Evolutionary conservation across 495 filamentous ascomycete genomes (phyloP).

Genomic region (Penicillium macrosclerotiorum): DNA sequence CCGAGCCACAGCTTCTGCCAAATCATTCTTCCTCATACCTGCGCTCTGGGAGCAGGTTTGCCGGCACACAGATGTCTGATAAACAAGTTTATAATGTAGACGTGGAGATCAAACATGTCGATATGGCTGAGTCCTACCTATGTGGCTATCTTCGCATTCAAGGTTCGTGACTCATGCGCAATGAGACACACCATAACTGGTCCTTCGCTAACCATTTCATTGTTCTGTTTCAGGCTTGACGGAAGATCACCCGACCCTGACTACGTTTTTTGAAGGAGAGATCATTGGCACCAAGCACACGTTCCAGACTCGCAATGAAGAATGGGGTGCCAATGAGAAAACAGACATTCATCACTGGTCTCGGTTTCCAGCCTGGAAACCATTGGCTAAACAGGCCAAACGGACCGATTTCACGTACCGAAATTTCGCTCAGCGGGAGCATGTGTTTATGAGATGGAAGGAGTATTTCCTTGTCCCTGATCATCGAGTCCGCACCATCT

Average conservation of each 20-base stretch:
- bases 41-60: conserved; percentile 83
- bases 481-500: conserved; percentile 84
- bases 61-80: conserved; percentile 88
- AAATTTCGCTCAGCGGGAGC: conserved; percentile 70
- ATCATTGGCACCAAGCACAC: conserved; percentile 94
- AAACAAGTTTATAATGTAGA: conserved; percentile 90
- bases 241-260: conserved; percentile 91
- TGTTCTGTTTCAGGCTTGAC: conserved; percentile 66
- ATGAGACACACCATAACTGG: not conserved
- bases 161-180: conserved; percentile 55
- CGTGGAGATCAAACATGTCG: conserved; percentile 95
- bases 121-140: conserved; percentile 90
- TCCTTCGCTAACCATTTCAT: conserved; percentile 22
- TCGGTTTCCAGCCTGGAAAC: conserved; percentile 82
- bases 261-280: conserved; percentile 98
- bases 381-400: conserved; percentile 71
- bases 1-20: conserved; percentile 36
- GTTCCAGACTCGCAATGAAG: conserved; percentile 84
- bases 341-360: conserved; percentile 93
- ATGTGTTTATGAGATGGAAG: conserved; percentile 99
- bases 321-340: conserved; percentile 91
- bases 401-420: conserved; percentile 71
- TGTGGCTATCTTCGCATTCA: conserved; percentile 96
- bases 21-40: conserved; percentile 75
- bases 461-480: conserved; percentile 97